Evolutionary conservation across 345 rosid species (phyloP), one percentile per base, ranked within the genome.

Genomic region (Salix brachista): DNA sequence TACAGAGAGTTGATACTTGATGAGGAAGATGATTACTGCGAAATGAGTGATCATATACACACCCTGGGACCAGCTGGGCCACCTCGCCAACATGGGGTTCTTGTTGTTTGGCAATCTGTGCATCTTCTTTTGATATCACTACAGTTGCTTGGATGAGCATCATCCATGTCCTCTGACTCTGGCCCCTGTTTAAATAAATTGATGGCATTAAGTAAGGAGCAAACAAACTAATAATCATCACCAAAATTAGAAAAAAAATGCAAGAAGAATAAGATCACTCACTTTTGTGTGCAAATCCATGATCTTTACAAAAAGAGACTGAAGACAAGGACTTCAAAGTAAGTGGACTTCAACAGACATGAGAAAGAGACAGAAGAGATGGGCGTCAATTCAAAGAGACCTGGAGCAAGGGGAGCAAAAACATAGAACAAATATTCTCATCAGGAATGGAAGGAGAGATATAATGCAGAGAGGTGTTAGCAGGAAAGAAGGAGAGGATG

Each of bases 21-120:
- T 26, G 7, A 10, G 4, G 36, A n/a, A 21, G 19, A 41, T 71
- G 5, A 4, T 36, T 32, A 17, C 25, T 18, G 26, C 2, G 1
- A 52, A 69, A 30, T 18, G 16, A 54, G 13, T 11, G 10, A 23
- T 58, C 2, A 30, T 21, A 30, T 2, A 71, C 67, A 13, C 83
- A 90, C 94, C 91, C 90, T 88, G 6, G 97, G 94, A 54, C 98
- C 97, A 6, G 90, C 90, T 1, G 98, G 98, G 70, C 98, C 98
- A 34, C 93, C 68, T 60, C 98, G 80, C 98, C 97, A 94, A 39
- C 94, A 90, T 67, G 97, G 98, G 2, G 96, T 90, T 87, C 84
- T 90, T 65, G 88, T 90, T 0, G 94, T 90, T 79, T 87, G 90
- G 50, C 98, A 94, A 79, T 92, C 91, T 14, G 78, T 80, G 71